Evolutionary conservation across 305 asterid genomes (phyloP).

Genomic region (Solanum hybrid): DNA sequence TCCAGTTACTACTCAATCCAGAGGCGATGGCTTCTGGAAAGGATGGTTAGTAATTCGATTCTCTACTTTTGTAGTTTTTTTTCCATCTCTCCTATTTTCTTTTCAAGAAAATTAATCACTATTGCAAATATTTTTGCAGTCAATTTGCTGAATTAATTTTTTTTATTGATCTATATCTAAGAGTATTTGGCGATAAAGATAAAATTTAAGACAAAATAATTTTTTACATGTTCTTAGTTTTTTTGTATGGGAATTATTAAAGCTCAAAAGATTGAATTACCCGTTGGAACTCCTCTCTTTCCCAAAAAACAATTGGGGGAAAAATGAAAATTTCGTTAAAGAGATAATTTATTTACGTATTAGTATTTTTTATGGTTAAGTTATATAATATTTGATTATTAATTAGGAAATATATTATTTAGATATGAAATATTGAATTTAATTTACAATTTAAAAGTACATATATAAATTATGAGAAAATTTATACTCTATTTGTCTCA

Average conservation of each 20-base stretch:
- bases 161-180: not conserved
- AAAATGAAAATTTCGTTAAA: no score
- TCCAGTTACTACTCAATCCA: constrained; percentile 20
- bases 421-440: no score
- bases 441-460: no score
- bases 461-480: not conserved
- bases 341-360: not conserved
- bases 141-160: not conserved
- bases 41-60: constrained; percentile 25
- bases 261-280: not conserved
- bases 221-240: not conserved
- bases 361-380: not conserved
- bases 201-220: not conserved
- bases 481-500: no score
- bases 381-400: no score
- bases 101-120: not conserved
- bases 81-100: not conserved
- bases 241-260: not conserved
- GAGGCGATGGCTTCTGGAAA: constrained; percentile 42
- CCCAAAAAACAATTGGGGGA: not conserved
- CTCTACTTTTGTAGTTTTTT: not conserved
- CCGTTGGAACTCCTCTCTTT: not conserved
- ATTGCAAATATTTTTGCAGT: not conserved
- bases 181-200: not conserved
- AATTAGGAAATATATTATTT: no score